Conservation (phyloP, 2,329 filamentous ascomycete genomes). For the Fusarium dlaminii region DNA sequence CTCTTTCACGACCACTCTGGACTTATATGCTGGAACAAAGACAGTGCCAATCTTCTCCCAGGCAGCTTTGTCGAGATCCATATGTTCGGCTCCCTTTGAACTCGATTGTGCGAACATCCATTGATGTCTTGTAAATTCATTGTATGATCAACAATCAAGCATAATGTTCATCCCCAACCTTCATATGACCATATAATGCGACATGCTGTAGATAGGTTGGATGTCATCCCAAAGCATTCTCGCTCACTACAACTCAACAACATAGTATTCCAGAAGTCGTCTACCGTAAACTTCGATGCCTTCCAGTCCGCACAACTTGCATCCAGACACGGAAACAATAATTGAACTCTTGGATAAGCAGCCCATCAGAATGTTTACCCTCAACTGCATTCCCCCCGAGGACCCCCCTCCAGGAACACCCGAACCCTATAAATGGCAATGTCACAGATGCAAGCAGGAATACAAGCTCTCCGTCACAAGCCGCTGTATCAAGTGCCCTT, state of each 20-base stretch:
- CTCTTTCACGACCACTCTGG: not conserved
- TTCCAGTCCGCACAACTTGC: not conserved
- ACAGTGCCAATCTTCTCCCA: not conserved
- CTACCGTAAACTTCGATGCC: not conserved
- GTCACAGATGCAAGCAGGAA: constrained; percentile 42
- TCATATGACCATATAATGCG: not conserved
- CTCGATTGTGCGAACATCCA: not conserved
- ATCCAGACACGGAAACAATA: not conserved
- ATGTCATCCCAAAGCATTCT: not conserved
- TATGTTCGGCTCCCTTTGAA: not conserved
- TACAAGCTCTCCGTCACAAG: constrained; percentile 37
- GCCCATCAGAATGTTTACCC: not conserved
- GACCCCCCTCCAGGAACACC: not conserved
- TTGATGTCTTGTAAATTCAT: not conserved
- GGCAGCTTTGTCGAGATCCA: not conserved
- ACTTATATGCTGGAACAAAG: constrained; percentile 4
- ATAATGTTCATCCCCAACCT: not conserved
- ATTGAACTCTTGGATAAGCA: not conserved
- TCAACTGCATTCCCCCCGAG: not conserved
- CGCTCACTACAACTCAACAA: not conserved
- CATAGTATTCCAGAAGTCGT: no score
- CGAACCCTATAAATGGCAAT: constrained; percentile 48
- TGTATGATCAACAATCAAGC: not conserved
- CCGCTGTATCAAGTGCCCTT: constrained; percentile 15
- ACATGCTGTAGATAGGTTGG: not conserved